These are phyloP conservation scores for Nemania sp. DNA, from an alignment of 2,329 filamentous ascomycete species.

Conservation along the genomic window DNA sequence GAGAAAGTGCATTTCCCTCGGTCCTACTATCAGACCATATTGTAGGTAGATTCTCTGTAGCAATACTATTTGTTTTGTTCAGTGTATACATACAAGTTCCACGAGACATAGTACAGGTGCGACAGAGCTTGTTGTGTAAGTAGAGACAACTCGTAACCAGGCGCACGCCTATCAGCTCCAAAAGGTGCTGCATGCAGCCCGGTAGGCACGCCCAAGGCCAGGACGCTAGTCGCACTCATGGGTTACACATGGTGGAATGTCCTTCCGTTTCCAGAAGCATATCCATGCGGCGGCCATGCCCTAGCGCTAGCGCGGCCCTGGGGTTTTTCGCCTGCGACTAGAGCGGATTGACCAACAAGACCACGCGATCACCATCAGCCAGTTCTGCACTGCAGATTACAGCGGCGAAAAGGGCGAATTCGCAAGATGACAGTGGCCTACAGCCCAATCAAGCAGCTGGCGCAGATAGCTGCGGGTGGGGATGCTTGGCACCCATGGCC, in stretches of 20 bases:
- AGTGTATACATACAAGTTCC: constrained; percentile 3
- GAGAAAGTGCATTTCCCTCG: too few relatives aligned
- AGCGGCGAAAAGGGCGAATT: constrained; percentile 12
- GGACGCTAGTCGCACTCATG: too few relatives aligned
- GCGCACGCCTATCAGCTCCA: neutral
- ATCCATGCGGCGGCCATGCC: constrained; percentile 27
- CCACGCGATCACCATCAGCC: constrained; percentile 29
- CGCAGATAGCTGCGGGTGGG: constrained; percentile 6
- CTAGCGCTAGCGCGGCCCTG: constrained; percentile 31
- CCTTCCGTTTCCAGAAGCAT: constrained; percentile 40
- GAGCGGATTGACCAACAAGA: constrained; percentile 32
- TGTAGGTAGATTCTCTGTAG: too few relatives aligned
- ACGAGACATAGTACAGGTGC: neutral
- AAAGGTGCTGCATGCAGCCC: too few relatives aligned
- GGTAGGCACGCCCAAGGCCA: too few relatives aligned
- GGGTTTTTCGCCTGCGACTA: constrained; percentile 29
- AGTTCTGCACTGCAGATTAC: neutral
- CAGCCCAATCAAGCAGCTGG: constrained; percentile 22
- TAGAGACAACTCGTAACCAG: too few relatives aligned
- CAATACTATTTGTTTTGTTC: neutral
- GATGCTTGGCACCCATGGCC: constrained; percentile 16
- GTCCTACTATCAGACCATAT: too few relatives aligned
- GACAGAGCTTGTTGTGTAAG: too few relatives aligned
- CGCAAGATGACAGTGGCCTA: constrained; percentile 6
- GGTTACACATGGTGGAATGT: too few relatives aligned